These are phyloP conservation scores for Ceratorhiza oryzae-sativae DNA, from an alignment of 1,284 basidiomycete genomes.

Conservation along the genomic window DNA sequence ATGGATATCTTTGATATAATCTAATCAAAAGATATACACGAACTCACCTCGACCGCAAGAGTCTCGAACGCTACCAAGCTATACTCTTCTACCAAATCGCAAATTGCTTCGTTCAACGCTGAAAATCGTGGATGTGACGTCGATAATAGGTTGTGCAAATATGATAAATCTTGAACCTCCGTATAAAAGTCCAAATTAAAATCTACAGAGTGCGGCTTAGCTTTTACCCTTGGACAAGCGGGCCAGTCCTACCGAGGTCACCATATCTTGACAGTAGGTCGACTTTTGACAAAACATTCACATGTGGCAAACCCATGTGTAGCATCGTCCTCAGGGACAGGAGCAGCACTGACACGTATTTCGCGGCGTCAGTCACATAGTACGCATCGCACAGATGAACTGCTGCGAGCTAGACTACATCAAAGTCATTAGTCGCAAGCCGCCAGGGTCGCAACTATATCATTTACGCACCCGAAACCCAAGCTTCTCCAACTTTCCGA, in stretches of 20 bases:
- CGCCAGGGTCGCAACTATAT: neutral
- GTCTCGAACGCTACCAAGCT: constrained; percentile 97
- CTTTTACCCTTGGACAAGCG: neutral
- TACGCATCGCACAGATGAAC: constrained; percentile 97
- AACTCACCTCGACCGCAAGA: constrained; percentile 87
- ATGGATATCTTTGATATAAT: neutral
- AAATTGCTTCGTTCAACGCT: constrained; percentile 87
- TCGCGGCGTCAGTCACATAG: constrained; percentile 94
- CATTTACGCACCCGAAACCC: constrained; percentile 79
- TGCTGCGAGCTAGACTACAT: constrained; percentile 75
- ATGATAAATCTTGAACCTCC: constrained; percentile 93
- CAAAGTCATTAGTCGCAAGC: neutral
- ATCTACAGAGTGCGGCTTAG: constrained; percentile 58
- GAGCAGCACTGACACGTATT: constrained; percentile 93
- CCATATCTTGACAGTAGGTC: constrained; percentile 89
- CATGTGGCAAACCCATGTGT: constrained; percentile 95
- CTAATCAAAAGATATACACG: neutral
- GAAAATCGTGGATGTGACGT: constrained; percentile 70
- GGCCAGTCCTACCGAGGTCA: constrained; percentile 71
- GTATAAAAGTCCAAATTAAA: constrained; percentile 99
- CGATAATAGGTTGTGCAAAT: constrained; percentile 81
- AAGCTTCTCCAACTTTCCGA: constrained; percentile 73
- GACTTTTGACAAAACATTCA: constrained; percentile 97
- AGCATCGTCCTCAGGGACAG: constrained; percentile 95
- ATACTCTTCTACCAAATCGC: constrained; percentile 92